A percentile compares a stretch with the other conserved stretches of the same genome.
Conservation (phyloP, 148 eudicot species). For the Vaccinium macrocarpon region DNA sequence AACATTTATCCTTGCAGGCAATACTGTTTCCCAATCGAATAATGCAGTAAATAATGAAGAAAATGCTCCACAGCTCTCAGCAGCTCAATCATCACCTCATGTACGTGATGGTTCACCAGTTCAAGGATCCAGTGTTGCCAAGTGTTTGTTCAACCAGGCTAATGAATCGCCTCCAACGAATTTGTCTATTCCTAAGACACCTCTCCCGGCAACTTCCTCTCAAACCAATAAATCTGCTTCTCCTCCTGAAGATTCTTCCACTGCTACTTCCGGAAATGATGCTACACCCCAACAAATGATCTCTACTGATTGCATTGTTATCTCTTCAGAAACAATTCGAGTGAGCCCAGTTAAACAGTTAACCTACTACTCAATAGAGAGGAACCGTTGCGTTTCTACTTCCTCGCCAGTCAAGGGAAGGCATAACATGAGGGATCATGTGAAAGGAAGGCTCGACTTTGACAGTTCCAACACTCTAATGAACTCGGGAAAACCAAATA, state of each 20-base stretch:
- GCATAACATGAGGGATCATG: slow-evolving; percentile 56
- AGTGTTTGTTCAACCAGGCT: slow-evolving; percentile 57
- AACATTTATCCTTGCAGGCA: slow-evolving; percentile 29
- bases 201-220: slow-evolving; percentile 57
- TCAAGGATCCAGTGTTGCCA: slow-evolving; percentile 64
- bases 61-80: slow-evolving; percentile 29
- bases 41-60: slow-evolving; percentile 23
- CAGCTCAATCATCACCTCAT: slow-evolving; percentile 26
- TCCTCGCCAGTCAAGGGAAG: slow-evolving; percentile 61
- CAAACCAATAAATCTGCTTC: slow-evolving; percentile 58
- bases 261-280: slow-evolving; percentile 42
- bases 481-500: slow-evolving; percentile 31
- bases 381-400: slow-evolving; percentile 53
- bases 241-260: slow-evolving; percentile 51
- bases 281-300: slow-evolving; percentile 41
- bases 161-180: slow-evolving; percentile 46
- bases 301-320: slow-evolving; percentile 64
- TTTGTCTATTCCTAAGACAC: slow-evolving; percentile 64
- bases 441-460: slow-evolving; percentile 88
- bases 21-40: slow-evolving; percentile 24
- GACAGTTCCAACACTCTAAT: slow-evolving; percentile 50
- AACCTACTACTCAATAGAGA: slow-evolving; percentile 56
- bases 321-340: slow-evolving; percentile 68
- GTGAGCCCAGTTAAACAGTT: slow-evolving; percentile 73
- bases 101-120: slow-evolving; percentile 26